Base-by-base conservation (phyloP, 306 rosid species). In the Quercus ilex region DNA sequence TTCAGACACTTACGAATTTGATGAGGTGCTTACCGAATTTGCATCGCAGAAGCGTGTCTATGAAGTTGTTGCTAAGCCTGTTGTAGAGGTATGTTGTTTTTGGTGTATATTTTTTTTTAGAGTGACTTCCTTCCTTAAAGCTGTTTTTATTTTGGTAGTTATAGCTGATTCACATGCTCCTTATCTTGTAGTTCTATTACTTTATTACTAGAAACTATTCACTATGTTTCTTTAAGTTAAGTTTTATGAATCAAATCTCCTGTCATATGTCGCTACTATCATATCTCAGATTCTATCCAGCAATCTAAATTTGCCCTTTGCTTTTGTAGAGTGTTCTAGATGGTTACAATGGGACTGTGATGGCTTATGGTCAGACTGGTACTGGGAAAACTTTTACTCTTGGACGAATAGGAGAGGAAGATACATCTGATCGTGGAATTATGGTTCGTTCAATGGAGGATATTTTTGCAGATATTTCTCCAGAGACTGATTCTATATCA, bases 331-430 rank as follows among this genome's bases (percentile, higher is more conserved):
- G 99, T 84, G 98, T 95, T 77, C 86, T 95, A 74, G 97, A 91
- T 76, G 98, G 99, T 74, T 95, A 92, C 74, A 95, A 95, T 86
- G 99, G 99, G 80, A 95, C 96, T n/a, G 95, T 95, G 77, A 94
- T 94, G 99, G 99, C 99, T 78, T 94, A 94, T 80, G 99, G 99
- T 75, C 99, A 95, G 88, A 95, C 99, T 43, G 99, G 99, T 52
- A 95, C 99, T 1, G 99, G 98, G 46, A 95, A 95, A 84, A 95
- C 99, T 72, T 94, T 91, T 86, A 95, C 99, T 5, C 97, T 95
- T 85, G 99, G 98, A 84, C 89, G 85, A 53, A 33, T 95, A 15
- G 99, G 99, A 67, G 97, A 95, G 76, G 90, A 83, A 78, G 98
- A 95, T 71, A 75, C 91, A 69, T 88, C 99, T 73, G 86, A 87